phyloP scores from a whole-genome alignment of 805 yeast species.

The Saturnispora diversa region DNA sequence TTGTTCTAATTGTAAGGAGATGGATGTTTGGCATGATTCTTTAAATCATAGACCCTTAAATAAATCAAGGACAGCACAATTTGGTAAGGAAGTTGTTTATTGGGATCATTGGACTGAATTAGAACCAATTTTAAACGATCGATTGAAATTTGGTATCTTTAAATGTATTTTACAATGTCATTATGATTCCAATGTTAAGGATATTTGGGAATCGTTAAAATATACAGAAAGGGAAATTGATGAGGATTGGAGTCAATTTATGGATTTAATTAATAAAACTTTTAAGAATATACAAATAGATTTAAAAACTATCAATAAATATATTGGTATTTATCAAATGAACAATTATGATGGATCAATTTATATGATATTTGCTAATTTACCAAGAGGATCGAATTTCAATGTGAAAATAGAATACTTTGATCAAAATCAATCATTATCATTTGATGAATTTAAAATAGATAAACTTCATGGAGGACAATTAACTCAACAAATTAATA shows the following conservation, averaged over 20 bases:
- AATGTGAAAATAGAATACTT: not conserved
- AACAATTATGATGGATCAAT: constrained; percentile 25
- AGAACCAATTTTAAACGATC: constrained; percentile 11
- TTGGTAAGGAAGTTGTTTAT: constrained; percentile 15
- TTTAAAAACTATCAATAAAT: constrained; percentile 18
- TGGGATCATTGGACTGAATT: constrained; percentile 23
- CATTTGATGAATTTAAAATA: constrained; percentile 24
- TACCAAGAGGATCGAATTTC: no score
- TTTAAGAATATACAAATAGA: constrained; percentile 19
- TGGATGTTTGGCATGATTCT: constrained; percentile 23
- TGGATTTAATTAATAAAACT: constrained; percentile 16
- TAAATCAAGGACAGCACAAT: constrained; percentile 22
- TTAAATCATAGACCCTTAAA: constrained; percentile 27
- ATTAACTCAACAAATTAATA: constrained; percentile 1
- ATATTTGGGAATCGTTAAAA: constrained; percentile 17
- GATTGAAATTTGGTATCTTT: constrained; percentile 16
- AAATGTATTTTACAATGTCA: constrained; percentile 19
- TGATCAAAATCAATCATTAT: constrained; percentile 7
- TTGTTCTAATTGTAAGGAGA: constrained; percentile 22
- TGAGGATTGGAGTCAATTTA: constrained; percentile 13
- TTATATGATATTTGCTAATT: constrained; percentile 20
- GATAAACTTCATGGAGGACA: constrained; percentile 15
- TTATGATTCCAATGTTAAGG: constrained; percentile 16
- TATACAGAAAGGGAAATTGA: constrained; percentile 8
- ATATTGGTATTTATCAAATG: constrained; percentile 19